Evolutionary conservation across 352 stramenopile genomes (phyloP).

Genomic region (Phytophthora cryptogea): DNA sequence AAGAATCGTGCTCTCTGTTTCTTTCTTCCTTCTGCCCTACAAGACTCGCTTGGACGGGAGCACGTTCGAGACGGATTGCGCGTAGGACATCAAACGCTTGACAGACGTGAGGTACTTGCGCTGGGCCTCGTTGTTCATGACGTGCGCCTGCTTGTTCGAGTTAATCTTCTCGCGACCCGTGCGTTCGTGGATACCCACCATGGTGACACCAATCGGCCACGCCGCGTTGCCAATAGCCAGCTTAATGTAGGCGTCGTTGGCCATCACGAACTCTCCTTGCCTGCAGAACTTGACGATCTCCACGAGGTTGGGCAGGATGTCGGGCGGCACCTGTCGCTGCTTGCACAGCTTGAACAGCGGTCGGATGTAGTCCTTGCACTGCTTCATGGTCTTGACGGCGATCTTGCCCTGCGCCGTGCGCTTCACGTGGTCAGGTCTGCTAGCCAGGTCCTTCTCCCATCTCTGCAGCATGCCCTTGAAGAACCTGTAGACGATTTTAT

Average conservation of each 20-base stretch:
- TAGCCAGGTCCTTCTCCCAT: constrained; percentile 93
- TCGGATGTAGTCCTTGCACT: constrained; percentile 99
- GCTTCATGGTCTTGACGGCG: constrained; percentile 97
- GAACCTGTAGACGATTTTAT: constrained; percentile 89
- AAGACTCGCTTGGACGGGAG: constrained; percentile 88
- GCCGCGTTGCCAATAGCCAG: constrained; percentile 97
- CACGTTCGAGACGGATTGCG: constrained; percentile 89
- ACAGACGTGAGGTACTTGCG: constrained; percentile 99
- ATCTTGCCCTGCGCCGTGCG: constrained; percentile 92
- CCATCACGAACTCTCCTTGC: constrained; percentile 93
- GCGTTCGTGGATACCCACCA: constrained; percentile 98
- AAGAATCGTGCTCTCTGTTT: not conserved
- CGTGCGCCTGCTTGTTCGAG: constrained; percentile 97
- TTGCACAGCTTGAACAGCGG: constrained; percentile 98
- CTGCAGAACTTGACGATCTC: constrained; percentile 96
- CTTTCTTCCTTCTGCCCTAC: constrained; percentile 18
- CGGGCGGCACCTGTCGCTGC: constrained; percentile 83
- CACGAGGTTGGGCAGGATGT: constrained; percentile 88
- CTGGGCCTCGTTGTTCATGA: constrained; percentile 99
- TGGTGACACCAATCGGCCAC: constrained; percentile 99
- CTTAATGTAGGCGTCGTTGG: constrained; percentile 98
- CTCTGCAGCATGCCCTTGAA: constrained; percentile 94
- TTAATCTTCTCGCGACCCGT: constrained; percentile 96
- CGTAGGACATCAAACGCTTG: constrained; percentile 98
- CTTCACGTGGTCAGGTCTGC: constrained; percentile 89